These are phyloP conservation scores for Oryza meridionalis DNA, from an alignment of 176 grass and related monocot species.

Conservation along the genomic window DNA sequence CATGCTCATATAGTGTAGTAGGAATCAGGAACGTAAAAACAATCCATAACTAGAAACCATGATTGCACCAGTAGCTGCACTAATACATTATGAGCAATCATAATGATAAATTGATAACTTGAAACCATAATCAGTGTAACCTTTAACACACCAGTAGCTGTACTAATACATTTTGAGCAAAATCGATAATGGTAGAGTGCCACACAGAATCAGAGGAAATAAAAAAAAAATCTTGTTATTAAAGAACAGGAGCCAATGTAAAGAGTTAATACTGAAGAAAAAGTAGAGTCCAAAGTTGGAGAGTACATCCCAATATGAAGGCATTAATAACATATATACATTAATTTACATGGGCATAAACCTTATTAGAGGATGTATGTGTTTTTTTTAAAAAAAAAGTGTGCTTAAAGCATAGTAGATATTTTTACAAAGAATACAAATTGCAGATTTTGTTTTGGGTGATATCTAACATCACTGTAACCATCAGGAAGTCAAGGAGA, in stretches of 20 bases:
- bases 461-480: constrained; percentile 2
- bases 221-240: background rate
- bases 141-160: constrained; percentile 26
- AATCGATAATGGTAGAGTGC: background rate
- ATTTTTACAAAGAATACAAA: background rate
- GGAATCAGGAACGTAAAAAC: constrained; percentile 4
- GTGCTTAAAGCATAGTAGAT: constrained; percentile 16
- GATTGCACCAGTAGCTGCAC: background rate
- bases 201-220: background rate
- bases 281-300: background rate
- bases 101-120: constrained; percentile 9
- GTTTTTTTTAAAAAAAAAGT: background rate
- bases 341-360: constrained; percentile 5
- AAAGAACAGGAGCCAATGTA: background rate
- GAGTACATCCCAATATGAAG: background rate
- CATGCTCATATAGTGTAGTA: background rate
- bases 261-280: constrained; percentile 18
- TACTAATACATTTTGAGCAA: background rate
- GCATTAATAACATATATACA: background rate
- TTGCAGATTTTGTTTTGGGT: constrained; percentile 6
- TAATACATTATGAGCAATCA: background rate
- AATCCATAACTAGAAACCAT: constrained; percentile 20
- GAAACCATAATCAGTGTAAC: background rate
- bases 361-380: background rate
- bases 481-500: background rate